phyloP scores from a whole-genome alignment of 208 protist species.

The Trichomonas vaginalis region DNA sequence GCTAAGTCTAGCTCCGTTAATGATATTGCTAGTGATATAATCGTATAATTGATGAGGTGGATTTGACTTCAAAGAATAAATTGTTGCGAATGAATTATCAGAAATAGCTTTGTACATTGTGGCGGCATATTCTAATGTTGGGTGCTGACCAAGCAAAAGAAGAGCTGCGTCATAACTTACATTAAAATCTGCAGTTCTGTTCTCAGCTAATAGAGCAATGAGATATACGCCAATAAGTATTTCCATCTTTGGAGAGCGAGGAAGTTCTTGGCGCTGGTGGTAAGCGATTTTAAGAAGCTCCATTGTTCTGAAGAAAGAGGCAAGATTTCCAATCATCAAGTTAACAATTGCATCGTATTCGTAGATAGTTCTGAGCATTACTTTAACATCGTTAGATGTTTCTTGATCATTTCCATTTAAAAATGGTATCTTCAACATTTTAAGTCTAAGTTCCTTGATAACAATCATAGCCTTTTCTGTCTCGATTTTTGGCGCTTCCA shows the following conservation, averaged over 20 bases:
- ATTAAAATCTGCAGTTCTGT: background rate
- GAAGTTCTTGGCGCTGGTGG: background rate
- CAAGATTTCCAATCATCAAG: background rate
- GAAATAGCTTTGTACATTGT: background rate
- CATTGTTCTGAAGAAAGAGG: background rate
- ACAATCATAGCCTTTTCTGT: background rate
- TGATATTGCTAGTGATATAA: background rate
- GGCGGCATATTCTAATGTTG: background rate
- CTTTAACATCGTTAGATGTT: background rate
- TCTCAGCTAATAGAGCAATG: background rate
- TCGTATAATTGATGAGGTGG: background rate
- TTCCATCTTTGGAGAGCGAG: background rate
- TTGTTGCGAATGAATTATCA: background rate
- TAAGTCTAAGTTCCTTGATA: background rate
- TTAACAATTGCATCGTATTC: background rate
- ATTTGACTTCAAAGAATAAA: background rate
- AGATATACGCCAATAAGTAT: background rate
- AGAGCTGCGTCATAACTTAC: background rate
- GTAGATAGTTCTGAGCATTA: background rate
- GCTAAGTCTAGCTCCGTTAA: background rate
- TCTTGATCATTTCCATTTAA: background rate
- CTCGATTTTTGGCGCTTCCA: background rate
- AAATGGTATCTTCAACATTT: background rate
- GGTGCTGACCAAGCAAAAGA: background rate
- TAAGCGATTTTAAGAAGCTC: background rate